Evolutionary conservation across 169 alveolate genomes (phyloP).

Genomic region (Eimeria necatrix): DNA sequence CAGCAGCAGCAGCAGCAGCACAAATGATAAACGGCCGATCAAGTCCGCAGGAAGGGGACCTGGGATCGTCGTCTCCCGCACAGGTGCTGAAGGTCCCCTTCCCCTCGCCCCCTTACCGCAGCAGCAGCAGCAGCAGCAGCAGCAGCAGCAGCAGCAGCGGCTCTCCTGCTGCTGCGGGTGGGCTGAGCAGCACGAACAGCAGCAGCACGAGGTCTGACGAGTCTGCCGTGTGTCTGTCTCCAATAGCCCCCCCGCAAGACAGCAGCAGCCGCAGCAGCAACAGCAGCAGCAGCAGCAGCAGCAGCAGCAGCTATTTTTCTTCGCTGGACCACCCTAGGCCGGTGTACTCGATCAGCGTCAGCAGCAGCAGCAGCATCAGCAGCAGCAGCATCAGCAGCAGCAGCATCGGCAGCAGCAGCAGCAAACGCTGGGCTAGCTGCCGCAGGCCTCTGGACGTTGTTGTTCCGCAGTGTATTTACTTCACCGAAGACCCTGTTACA

Average conservation of each 20-base stretch:
- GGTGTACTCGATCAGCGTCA: background rate
- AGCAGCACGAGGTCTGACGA: background rate
- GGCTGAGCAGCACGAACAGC: background rate
- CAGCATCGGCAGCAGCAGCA: background rate
- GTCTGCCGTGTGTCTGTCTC: background rate
- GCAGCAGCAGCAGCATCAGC: too few relatives aligned
- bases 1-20: conserved; percentile 34
- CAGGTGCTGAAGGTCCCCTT: conserved; percentile 2
- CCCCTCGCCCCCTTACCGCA: conserved; percentile 8
- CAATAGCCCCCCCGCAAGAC: background rate
- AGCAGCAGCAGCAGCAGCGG: background rate
- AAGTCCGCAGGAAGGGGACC: background rate
- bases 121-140: background rate
- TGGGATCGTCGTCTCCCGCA: background rate
- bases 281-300: conserved; percentile 43
- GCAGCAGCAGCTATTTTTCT: conserved; percentile 21
- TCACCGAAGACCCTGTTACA: conserved; percentile 2
- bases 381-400: conserved; percentile 35
- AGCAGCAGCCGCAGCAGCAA: conserved; percentile 36
- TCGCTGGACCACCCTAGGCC: background rate
- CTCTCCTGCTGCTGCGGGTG: conserved; percentile 20
- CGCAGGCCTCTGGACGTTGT: conserved; percentile 12
- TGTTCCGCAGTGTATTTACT: conserved; percentile 3
- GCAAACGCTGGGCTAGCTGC: background rate
- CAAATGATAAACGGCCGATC: background rate